Conservation (phyloP, 306 rosid species). For the Prunus mira region DNA sequence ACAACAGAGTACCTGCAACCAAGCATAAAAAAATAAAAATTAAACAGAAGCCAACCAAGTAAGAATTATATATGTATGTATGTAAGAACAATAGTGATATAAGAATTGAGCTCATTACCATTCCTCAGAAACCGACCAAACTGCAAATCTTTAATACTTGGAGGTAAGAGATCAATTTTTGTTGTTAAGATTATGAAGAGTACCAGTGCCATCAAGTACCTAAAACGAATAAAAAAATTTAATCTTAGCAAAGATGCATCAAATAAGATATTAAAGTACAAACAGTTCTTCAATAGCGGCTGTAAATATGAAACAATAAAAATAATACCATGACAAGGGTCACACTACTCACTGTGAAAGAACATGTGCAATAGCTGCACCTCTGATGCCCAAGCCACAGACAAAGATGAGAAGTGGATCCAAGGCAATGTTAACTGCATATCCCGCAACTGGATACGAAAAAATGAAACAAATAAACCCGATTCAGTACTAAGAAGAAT, state of each 20-base stretch:
- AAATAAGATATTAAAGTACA: neutral
- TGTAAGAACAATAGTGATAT: neutral
- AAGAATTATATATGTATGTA: neutral
- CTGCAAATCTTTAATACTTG: conserved; percentile 71
- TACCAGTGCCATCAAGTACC: conserved; percentile 73
- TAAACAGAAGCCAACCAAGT: neutral
- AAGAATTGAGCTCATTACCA: conserved; percentile 34
- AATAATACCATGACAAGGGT: neutral
- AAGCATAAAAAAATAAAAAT: neutral
- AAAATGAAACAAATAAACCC: conserved; percentile 5
- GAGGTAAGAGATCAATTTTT: conserved; percentile 73
- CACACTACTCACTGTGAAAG: conserved; percentile 75
- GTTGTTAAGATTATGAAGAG: conserved; percentile 53
- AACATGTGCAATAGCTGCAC: conserved; percentile 96
- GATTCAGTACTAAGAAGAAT: neutral
- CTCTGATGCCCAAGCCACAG: conserved; percentile 67
- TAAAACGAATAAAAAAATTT: conserved; percentile 16
- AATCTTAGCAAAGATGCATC: neutral
- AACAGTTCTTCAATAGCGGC: neutral
- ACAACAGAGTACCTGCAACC: conserved; percentile 54
- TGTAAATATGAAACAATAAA: too few relatives aligned
- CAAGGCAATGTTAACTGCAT: conserved; percentile 58
- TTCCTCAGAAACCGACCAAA: conserved; percentile 76
- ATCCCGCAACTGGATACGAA: conserved; percentile 53
- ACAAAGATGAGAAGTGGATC: conserved; percentile 83